Conservation (phyloP, 2,329 filamentous ascomycete genomes). For the Colletotrichum liaoningense region DNA sequence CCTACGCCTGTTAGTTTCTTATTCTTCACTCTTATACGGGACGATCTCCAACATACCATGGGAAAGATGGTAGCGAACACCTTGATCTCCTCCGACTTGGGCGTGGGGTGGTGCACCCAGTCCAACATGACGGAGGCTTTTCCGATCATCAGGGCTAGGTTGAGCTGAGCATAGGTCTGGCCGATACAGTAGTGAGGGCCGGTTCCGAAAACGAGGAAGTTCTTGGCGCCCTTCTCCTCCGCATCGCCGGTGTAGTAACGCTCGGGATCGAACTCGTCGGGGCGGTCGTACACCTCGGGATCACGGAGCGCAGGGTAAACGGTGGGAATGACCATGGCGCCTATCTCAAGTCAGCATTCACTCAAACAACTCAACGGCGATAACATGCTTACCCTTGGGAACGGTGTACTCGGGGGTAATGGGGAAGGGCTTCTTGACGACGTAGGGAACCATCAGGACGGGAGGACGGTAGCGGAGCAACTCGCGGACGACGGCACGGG, state of each 20-base stretch:
- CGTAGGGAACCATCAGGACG: slow-evolving; percentile 96
- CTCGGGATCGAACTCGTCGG: slow-evolving; percentile 90
- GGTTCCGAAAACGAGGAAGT: slow-evolving; percentile 95
- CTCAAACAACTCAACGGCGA: neutral
- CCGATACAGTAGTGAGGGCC: slow-evolving; percentile 97
- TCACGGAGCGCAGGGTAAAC: slow-evolving; percentile 93
- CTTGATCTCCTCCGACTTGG: slow-evolving; percentile 91
- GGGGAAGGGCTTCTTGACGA: slow-evolving; percentile 95
- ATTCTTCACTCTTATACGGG: slow-evolving; percentile 21
- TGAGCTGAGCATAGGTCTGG: slow-evolving; percentile 90
- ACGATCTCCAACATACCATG: slow-evolving; percentile 70
- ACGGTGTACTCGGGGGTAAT: slow-evolving; percentile 90
- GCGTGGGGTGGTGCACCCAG: slow-evolving; percentile 90
- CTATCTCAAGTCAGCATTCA: slow-evolving; percentile 46
- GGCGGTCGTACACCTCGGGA: slow-evolving; percentile 89
- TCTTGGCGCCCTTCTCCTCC: slow-evolving; percentile 88
- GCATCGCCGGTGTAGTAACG: slow-evolving; percentile 92
- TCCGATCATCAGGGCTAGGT: slow-evolving; percentile 89
- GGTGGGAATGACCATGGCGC: slow-evolving; percentile 93
- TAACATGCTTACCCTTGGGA: slow-evolving; percentile 74
- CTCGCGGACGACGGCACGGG: slow-evolving; percentile 91
- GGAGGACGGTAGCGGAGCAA: slow-evolving; percentile 94
- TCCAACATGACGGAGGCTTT: slow-evolving; percentile 89
- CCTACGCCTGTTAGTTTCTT: slow-evolving; percentile 59
- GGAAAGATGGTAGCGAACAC: slow-evolving; percentile 99